Conservation (phyloP, 176 grass and related monocot genomes). For the Aechmea fasciata region DNA sequence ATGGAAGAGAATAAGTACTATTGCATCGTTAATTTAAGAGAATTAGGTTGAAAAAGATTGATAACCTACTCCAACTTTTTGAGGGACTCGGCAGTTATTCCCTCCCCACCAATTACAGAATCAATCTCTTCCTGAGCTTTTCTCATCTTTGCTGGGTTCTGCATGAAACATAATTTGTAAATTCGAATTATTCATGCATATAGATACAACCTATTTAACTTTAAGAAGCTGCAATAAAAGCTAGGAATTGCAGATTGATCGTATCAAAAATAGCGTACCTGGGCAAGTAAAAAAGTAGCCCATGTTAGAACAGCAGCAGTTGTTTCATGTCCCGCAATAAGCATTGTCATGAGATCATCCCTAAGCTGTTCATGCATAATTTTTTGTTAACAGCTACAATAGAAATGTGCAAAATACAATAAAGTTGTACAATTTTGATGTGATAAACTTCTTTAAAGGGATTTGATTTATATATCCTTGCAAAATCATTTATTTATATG, state of each 20-base stretch:
- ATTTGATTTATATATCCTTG: too few relatives aligned
- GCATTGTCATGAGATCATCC: constrained; percentile 99
- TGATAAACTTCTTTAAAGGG: too few relatives aligned
- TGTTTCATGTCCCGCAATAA: constrained; percentile 99
- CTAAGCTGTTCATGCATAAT: constrained; percentile 43
- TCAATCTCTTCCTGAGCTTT: constrained; percentile 90
- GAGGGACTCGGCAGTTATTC: constrained; percentile 51
- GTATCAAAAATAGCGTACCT: constrained; percentile 37
- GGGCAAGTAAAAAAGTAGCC: constrained; percentile 76
- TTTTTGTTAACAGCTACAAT: too few relatives aligned
- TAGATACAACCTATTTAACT: background rate
- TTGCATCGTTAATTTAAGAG: background rate
- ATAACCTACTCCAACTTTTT: constrained; percentile 66
- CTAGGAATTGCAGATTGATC: background rate
- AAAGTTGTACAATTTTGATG: too few relatives aligned
- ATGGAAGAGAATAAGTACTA: background rate
- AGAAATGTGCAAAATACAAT: too few relatives aligned
- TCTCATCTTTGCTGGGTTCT: constrained; percentile 90
- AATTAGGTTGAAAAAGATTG: constrained; percentile 13
- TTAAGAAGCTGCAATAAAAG: background rate
- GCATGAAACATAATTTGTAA: constrained; percentile 15
- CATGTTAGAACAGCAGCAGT: constrained; percentile 95
- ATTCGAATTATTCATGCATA: constrained; percentile 1
- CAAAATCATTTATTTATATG: too few relatives aligned
- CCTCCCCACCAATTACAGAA: constrained; percentile 44